Evolutionary conservation across 139 green algal genomes (phyloP).

Genomic region (Diplosphaera chodatii): DNA sequence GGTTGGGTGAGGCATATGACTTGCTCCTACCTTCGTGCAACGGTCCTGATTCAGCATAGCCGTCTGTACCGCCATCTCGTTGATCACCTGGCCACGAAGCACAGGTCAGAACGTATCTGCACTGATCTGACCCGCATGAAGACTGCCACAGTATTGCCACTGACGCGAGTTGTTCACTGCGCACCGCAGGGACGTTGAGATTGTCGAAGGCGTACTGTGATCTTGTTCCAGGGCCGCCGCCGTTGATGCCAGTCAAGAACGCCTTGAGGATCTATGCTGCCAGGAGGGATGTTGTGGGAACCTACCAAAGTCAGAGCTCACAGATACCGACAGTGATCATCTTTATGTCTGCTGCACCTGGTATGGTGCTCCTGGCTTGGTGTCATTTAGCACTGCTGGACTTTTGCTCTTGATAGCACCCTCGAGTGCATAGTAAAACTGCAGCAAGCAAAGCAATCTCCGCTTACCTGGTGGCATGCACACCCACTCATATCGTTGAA

Average conservation of each 20-base stretch:
- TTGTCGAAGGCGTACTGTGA: slow-evolving; percentile 58
- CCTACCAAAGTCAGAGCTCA: too few relatives aligned
- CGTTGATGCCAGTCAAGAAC: slow-evolving; percentile 52
- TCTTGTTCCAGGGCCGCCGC: slow-evolving; percentile 29
- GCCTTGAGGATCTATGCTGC: slow-evolving; percentile 27
- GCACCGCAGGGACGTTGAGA: slow-evolving; percentile 63
- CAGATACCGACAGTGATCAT: too few relatives aligned
- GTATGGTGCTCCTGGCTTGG: neutral
- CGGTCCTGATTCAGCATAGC: slow-evolving; percentile 81
- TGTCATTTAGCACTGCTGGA: neutral
- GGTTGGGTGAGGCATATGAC: too few relatives aligned
- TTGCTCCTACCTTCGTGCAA: slow-evolving; percentile 77
- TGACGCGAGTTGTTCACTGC: too few relatives aligned
- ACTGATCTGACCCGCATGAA: too few relatives aligned
- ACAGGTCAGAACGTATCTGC: too few relatives aligned
- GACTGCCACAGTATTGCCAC: too few relatives aligned
- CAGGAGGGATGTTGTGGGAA: too few relatives aligned
- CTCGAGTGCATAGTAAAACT: slow-evolving; percentile 27
- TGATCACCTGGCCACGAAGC: slow-evolving; percentile 43
- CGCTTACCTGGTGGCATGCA: too few relatives aligned
- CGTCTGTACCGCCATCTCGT: slow-evolving; percentile 70
- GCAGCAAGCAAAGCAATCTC: neutral
- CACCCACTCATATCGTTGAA: too few relatives aligned
- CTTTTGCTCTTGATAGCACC: neutral
- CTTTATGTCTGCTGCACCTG: neutral